Base-by-base conservation (phyloP, 805 yeast genomes). In the Nematodospora valgi region DNA sequence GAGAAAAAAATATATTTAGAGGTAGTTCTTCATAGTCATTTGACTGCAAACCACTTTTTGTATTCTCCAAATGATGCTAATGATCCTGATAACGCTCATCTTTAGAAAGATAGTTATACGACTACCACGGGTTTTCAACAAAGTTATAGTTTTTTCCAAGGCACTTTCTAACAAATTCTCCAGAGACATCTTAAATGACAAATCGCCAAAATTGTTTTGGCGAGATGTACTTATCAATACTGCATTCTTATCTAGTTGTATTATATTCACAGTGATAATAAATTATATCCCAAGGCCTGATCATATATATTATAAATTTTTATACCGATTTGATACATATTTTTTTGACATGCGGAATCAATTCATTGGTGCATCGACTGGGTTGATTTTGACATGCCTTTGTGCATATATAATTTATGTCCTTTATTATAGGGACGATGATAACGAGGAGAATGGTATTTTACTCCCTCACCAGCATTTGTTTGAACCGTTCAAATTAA, bases 251-350 rank as follows among this genome's bases (percentile, higher is more conserved):
- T 6, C 13, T 14, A 8, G 16, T 17, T 28, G 38, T 18, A 13
- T 34, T 3, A 4, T 27, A 16, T 15, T 30, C 10, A 23, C 38
- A 7, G 10, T 20, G 1, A n/a, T 30, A 4, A n/a, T 38, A 22
- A 38, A 34, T 16, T 17, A 38, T 33, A 18, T 38, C 12, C 41
- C 38, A 8, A 17, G 41, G 13, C 37, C 30, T 12, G 29, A 27
- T 20, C 27, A 28, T 16, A 34, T 38, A 10, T 38, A 16, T 17
- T 34, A 38, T 23, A 34, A 38, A 20, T 23, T 28, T 14, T 25
- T 38, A 22, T 34, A 38, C 12, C 18, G 38, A 11, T 38, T 30
- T 19, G 41, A 38, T 23, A n/a, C 28, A 4, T 38, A 33, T 23
- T 38, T 38, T 16, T 38, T 38, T 29, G 41, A 30, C n/a, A 13